Conservation (phyloP, 1,284 basidiomycete genomes). For the Fomitopsis palustris region DNA sequence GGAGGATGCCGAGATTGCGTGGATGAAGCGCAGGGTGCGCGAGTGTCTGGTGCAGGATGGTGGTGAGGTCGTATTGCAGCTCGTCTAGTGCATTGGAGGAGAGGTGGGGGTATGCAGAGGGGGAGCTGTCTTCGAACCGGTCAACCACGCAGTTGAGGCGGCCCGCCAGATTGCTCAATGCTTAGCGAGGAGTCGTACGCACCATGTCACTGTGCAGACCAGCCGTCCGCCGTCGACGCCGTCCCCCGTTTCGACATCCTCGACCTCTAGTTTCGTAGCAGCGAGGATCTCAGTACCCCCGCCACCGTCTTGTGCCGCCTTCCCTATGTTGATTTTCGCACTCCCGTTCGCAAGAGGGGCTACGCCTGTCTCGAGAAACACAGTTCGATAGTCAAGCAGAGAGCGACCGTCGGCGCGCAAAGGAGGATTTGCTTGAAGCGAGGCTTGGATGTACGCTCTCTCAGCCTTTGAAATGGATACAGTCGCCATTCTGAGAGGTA, state of each 20-base stretch:
- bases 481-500: slow-evolving; percentile 13
- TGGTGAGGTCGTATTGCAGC: slow-evolving; percentile 64
- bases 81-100: slow-evolving; percentile 63
- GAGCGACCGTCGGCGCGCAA: slow-evolving; percentile 66
- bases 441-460: slow-evolving; percentile 66
- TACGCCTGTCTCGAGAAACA: slow-evolving; percentile 72
- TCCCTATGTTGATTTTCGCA: slow-evolving; percentile 65
- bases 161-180: no score
- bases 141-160: slow-evolving; percentile 18
- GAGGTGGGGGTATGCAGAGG: slow-evolving; percentile 70
- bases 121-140: slow-evolving; percentile 55
- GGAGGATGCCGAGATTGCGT: slow-evolving; percentile 58
- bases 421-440: slow-evolving; percentile 52
- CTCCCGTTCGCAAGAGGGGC: slow-evolving; percentile 78
- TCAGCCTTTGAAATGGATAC: slow-evolving; percentile 67
- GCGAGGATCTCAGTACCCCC: slow-evolving; percentile 69
- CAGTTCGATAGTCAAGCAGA: slow-evolving; percentile 57
- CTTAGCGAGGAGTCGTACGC: slow-evolving; percentile 26
- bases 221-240: slow-evolving; percentile 57
- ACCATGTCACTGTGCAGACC: slow-evolving; percentile 72
- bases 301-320: slow-evolving; percentile 48
- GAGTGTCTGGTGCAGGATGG: slow-evolving; percentile 54
- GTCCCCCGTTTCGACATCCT: slow-evolving; percentile 42
- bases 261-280: slow-evolving; percentile 73
- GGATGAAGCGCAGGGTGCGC: slow-evolving; percentile 62